Percentiles rank a stretch among this genome's conserved stretches.
These are phyloP conservation scores for Mycena citricolor DNA, from an alignment of 1,284 basidiomycete species.

Conservation along the genomic window DNA sequence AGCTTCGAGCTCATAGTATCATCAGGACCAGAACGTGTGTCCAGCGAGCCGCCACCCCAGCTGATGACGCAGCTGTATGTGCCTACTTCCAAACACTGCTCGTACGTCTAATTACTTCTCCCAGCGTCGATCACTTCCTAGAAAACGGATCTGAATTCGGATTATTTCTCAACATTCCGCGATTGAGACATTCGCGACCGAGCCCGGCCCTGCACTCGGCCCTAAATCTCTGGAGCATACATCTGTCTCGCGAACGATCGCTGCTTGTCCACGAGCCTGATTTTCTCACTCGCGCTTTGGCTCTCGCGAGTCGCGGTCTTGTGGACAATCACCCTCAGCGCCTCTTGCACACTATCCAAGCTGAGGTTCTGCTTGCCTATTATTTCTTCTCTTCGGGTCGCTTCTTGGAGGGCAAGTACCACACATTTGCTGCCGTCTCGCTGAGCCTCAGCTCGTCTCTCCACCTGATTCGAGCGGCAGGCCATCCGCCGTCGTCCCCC, in stretches of 20 bases:
- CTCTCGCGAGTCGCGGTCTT: slow-evolving; percentile 39
- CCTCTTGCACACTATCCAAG: slow-evolving; percentile 56
- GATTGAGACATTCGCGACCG: slow-evolving; percentile 41
- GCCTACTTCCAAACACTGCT: neutral
- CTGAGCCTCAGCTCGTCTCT: slow-evolving; percentile 40
- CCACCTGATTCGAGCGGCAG: slow-evolving; percentile 39
- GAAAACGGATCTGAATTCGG: slow-evolving; percentile 44
- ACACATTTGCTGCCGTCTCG: slow-evolving; percentile 40
- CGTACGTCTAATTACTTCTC: neutral
- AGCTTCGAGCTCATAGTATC: too few species aligned
- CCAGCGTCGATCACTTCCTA: slow-evolving; percentile 43
- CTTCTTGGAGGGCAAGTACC: slow-evolving; percentile 46
- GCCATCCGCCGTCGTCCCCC: slow-evolving; percentile 9
- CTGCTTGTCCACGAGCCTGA: slow-evolving; percentile 37
- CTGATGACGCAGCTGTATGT: slow-evolving; percentile 4
- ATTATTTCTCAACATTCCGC: slow-evolving; percentile 45
- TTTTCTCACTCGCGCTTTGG: slow-evolving; percentile 44
- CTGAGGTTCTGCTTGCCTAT: slow-evolving; percentile 53
- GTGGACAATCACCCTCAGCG: slow-evolving; percentile 42
- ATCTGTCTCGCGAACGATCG: slow-evolving; percentile 33
- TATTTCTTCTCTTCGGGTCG: slow-evolving; percentile 51
- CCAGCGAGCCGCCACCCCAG: neutral
- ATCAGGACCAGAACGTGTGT: too few species aligned
- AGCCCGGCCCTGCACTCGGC: slow-evolving; percentile 46
- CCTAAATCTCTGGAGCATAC: slow-evolving; percentile 51